Percentiles rank a stretch among this genome's conserved stretches.
Conservation (phyloP, 2,329 filamentous ascomycete genomes). For the Clonostachys sp. region DNA sequence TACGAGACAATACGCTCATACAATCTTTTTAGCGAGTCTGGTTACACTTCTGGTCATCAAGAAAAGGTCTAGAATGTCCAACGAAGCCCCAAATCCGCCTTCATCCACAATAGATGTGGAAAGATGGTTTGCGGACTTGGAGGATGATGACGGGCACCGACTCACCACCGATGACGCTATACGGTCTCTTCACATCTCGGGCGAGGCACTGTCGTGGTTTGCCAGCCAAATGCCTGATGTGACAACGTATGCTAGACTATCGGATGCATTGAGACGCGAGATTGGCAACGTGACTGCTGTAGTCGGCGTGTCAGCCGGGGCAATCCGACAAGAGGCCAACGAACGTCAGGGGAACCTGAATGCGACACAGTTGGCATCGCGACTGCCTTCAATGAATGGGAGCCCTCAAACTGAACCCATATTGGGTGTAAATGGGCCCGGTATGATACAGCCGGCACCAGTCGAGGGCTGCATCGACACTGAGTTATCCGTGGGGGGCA, state of each 20-base stretch:
- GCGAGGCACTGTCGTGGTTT: not conserved
- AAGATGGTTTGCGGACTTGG: not conserved
- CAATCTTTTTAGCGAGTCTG: constrained; percentile 3
- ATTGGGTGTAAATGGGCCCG: not conserved
- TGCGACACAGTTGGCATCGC: not conserved
- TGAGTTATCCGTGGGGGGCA: no score
- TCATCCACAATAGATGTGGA: not conserved
- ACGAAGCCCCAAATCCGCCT: not conserved
- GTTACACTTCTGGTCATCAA: constrained; percentile 1
- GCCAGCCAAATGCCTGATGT: not conserved
- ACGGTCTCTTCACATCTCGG: not conserved
- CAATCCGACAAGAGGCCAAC: no score
- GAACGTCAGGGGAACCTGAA: not conserved
- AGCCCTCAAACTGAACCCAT: not conserved
- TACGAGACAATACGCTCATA: constrained; percentile 2
- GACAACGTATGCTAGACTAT: not conserved
- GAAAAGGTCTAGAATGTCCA: not conserved
- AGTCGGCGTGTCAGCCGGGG: not conserved
- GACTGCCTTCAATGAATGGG: not conserved
- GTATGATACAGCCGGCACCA: no score
- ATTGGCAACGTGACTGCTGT: not conserved
- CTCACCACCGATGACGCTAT: not conserved
- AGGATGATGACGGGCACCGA: not conserved
- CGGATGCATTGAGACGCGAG: not conserved
- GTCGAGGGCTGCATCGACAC: no score